Evolutionary conservation across 441 rosid species (phyloP).

Genomic region (Brassica hybrid): DNA sequence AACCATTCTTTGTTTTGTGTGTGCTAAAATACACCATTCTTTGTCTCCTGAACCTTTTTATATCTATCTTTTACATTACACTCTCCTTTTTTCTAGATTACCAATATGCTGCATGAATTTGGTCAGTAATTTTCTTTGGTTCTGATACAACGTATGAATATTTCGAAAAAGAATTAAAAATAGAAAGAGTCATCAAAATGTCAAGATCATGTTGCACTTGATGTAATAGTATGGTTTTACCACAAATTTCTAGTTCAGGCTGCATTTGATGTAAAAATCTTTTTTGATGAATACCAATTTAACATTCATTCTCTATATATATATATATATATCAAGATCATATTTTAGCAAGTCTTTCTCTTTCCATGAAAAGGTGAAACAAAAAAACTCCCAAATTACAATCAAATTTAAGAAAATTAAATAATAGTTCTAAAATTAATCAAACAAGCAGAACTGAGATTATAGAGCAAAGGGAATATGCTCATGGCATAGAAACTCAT

Average conservation of each 20-base stretch:
- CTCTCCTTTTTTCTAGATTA: conserved; percentile 15
- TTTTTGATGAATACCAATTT: no score
- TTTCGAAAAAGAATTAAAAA: neutral
- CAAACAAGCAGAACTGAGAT: neutral
- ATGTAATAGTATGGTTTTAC: no score
- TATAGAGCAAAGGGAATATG: neutral
- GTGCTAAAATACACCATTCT: conserved; percentile 28
- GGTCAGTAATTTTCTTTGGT: conserved; percentile 29
- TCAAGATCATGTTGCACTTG: neutral
- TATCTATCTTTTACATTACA: neutral
- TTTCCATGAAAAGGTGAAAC: neutral
- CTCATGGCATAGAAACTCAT: neutral
- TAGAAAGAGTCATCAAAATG: neutral
- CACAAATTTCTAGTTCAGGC: no score
- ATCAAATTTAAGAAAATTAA: neutral
- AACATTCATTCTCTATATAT: no score
- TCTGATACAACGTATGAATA: conserved; percentile 9
- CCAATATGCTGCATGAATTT: conserved; percentile 32
- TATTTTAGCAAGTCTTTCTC: neutral
- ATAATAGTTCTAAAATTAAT: neutral
- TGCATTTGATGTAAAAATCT: no score
- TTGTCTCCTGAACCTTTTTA: conserved; percentile 30
- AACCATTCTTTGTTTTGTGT: conserved; percentile 4
- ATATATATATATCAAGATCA: conserved; percentile 2
- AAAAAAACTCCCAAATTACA: neutral